Evolutionary conservation across 148 eudicot genomes (phyloP), one percentile per base, ranked within the genome.

Genomic region (Nepenthes mirabilis): DNA sequence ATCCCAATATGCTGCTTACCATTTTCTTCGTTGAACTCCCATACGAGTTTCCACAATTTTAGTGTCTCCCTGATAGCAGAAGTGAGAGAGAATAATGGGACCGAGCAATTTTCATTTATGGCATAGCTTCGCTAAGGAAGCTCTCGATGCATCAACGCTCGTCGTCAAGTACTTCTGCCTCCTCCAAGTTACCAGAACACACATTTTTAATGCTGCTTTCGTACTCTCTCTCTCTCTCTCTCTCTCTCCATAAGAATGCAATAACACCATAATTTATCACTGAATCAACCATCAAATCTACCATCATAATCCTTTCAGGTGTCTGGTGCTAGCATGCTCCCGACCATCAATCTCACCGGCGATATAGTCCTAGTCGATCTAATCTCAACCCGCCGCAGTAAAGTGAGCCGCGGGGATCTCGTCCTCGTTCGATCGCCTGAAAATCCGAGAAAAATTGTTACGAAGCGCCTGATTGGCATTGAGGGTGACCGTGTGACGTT

Each of bases 251-350:
- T 13, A 6, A 34, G 9, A 34, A 11, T 34, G 13, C 13, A 14
- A 10, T 56, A 2, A 1, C 45, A 32, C 12, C 5, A 34, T 9
- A 11, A 40, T 49, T 60, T 32, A n/a, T 2, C 2, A 14, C 32
- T n/a, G 12, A 57, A 14, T 35, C 14, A 11, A 10, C 3, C 33
- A 37, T 6, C 6, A 9, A 37, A 34, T 14, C 51, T 56, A 34
- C 13, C 51, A 56, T 14, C 13, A 6, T 5, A 10, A 65, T 51
- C 2, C 54, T 53, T 68, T 61, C 69, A 88, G 96, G 73, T 65
- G 8, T 76, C 80, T 34, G 97, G 97, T 43, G 81, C 95, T 14
- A 90, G 97, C 69, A 90, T 90, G 97, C 78, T 90, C 13, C 97
- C 95, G 9, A 90, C 97, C 14, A 47, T 90, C 45, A 83, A 77